Conservation (phyloP, 495 filamentous ascomycete species). For the Neurospora cerealis region DNA sequence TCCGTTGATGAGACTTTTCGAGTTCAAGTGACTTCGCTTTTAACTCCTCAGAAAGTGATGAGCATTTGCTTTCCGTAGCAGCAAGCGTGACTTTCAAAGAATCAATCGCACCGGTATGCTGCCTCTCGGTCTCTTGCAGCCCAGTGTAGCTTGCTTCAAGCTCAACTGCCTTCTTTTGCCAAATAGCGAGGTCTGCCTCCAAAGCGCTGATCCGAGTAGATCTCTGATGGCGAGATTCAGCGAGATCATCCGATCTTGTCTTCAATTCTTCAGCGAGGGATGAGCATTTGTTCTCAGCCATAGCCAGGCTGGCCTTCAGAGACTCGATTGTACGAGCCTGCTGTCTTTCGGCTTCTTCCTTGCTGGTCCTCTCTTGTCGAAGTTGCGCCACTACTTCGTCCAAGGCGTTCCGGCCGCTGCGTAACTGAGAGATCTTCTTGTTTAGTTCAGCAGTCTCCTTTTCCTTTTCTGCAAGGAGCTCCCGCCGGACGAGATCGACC, state of each 20-base stretch:
- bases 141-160: background rate
- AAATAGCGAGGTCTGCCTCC: conserved; percentile 2
- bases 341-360: conserved; percentile 4
- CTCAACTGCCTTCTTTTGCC: background rate
- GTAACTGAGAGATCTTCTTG: background rate
- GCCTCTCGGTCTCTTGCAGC: background rate
- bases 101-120: background rate
- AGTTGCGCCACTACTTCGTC: background rate
- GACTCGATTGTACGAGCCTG: conserved; percentile 5
- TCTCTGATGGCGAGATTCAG: background rate
- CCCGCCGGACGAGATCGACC: background rate
- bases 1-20: background rate
- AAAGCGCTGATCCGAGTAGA: background rate
- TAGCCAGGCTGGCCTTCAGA: conserved; percentile 2
- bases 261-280: background rate
- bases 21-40: background rate
- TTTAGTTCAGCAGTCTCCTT: background rate
- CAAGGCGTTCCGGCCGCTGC: conserved; percentile 2
- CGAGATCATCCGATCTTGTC: background rate
- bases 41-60: background rate
- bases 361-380: conserved; percentile 1
- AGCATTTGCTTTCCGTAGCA: background rate
- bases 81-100: background rate
- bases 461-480: conserved; percentile 8
- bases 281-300: background rate